Evolutionary conservation across 768 basidiomycete genomes (phyloP), one percentile per base, ranked within the genome.

Genomic region (Naganishia vaughanmartiniae): DNA sequence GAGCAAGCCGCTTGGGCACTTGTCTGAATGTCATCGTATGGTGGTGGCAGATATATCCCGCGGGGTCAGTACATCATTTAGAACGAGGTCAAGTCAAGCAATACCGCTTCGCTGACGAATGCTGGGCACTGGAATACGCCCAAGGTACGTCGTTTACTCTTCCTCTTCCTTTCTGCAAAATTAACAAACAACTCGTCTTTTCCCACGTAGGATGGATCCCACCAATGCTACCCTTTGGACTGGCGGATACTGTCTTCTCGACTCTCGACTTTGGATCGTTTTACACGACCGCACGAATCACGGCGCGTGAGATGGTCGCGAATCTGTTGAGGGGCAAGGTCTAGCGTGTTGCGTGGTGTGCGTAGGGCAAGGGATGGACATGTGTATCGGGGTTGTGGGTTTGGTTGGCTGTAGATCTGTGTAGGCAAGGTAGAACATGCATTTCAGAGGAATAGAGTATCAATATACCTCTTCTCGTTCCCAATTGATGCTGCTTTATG

Each of bases 41-140:
- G n/a, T 39, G 31, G 17, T 24, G 19, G 14, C 67, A 84, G 83
- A 75, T 83, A 26, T 99, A 99, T 80, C 82, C 84, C 5, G 83
- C 93, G 0, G 96, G 96, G 2, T 87, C 86, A 66, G 89, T 96
- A 2, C 92, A 99, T 81, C 85, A 89, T 78, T 84, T 98, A 69
- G 88, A 85, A 12, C 84, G 95, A 46, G 93, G 93, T 5, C 85
- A 87, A 2, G 89, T 88, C 68, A 97, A 96, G 84, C 96, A 99
- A 82, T 98, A 98, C 83, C 95, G 94, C 81, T 94, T 97, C 90
- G 92, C 92, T 77, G 87, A 93, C 71, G 93, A 92, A 17, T 95
- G 92, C 79, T 98, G 92, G 80, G 96, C 96, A 10, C 82, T 99
- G 73, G 96, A 99, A 81, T 93, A 95, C 75, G 95, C 94, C 51